These are phyloP conservation scores for Eutrema heterophyllum DNA, from an alignment of 345 rosid species.

Conservation along the genomic window DNA sequence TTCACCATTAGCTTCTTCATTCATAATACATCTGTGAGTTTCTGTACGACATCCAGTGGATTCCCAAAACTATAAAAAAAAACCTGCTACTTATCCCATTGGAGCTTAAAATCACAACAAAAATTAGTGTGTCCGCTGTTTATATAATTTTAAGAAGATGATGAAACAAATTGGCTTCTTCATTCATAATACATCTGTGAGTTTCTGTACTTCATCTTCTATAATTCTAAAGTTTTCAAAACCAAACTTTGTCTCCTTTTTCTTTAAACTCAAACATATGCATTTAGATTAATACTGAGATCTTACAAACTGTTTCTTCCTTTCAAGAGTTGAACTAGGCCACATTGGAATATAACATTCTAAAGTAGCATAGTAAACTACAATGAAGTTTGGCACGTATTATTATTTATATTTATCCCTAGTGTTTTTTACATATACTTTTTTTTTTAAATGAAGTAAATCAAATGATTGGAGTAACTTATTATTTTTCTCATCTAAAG, in stretches of 20 bases:
- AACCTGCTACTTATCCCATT: not conserved
- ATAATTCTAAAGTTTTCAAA: not conserved
- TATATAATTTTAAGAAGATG: not conserved
- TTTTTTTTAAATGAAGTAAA: not conserved
- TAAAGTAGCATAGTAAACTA: too few species aligned
- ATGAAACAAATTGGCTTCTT: not conserved
- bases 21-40: too few species aligned
- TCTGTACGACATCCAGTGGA: too few species aligned
- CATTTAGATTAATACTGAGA: too few species aligned
- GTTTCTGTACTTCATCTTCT: not conserved
- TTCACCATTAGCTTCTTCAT: not conserved
- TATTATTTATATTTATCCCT: not conserved
- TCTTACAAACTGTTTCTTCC: too few species aligned
- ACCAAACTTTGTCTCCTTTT: not conserved
- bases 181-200: not conserved
- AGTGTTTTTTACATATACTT: not conserved
- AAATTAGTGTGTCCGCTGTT: not conserved
- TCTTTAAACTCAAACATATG: too few species aligned
- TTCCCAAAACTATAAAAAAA: not conserved
- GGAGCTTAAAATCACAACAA: not conserved
- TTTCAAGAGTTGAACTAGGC: too few species aligned
- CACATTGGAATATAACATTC: too few species aligned
- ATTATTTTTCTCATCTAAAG: not conserved
- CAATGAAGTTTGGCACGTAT: not conserved
- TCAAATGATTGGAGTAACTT: not conserved